Percentiles rank a stretch among this genome's conserved stretches.
Conservation (phyloP, 352 stramenopile genomes). For the Pythium dissotocum region DNA sequence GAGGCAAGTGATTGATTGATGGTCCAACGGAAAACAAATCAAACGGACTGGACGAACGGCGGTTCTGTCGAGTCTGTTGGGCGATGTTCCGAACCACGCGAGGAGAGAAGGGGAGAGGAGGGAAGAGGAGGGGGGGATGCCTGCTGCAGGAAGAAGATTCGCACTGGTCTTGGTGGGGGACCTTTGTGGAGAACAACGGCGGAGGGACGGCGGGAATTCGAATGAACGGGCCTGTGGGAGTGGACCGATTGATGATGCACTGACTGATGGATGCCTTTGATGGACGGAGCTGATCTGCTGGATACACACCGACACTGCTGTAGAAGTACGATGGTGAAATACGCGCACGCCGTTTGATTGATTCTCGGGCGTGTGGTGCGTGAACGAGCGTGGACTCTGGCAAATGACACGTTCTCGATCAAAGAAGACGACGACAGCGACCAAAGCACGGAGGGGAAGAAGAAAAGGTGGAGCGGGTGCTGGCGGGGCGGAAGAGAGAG, state of each 20-base stretch:
- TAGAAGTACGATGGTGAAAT: neutral
- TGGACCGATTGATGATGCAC: neutral
- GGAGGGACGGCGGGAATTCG: slow-evolving; percentile 1
- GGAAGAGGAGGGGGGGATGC: neutral
- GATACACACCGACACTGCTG: neutral
- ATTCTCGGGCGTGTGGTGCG: neutral
- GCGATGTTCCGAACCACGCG: neutral
- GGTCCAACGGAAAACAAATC: neutral
- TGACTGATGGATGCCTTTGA: neutral
- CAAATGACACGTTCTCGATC: neutral
- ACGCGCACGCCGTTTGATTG: neutral
- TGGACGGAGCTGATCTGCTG: no score
- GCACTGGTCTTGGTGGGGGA: no score
- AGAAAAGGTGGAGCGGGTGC: neutral
- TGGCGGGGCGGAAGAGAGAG: slow-evolving; percentile 1
- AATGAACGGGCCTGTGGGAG: neutral
- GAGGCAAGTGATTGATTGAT: neutral
- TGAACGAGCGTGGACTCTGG: slow-evolving; percentile 6
- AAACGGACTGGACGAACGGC: neutral
- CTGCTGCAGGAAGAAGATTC: slow-evolving; percentile 2
- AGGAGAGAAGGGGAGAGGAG: neutral
- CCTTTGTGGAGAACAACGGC: no score
- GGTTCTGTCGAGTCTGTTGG: neutral
- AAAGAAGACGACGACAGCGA: neutral
- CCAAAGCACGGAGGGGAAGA: neutral